Percentiles rank a stretch among this genome's conserved stretches.
Evolutionary conservation across 2,329 filamentous ascomycete species (phyloP).

Genomic region (Dactylellina sp.): DNA sequence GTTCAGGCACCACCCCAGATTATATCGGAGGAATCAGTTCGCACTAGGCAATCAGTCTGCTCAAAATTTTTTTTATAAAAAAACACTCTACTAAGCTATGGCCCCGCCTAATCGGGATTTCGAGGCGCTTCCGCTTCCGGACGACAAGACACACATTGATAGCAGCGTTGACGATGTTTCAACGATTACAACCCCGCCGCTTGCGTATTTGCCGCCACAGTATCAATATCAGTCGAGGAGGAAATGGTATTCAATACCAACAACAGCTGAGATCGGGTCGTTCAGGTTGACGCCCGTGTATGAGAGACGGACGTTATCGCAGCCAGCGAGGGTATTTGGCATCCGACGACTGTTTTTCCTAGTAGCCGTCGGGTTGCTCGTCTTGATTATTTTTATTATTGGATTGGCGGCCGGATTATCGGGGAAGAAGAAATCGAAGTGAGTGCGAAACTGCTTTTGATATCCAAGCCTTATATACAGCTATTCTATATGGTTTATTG

Average conservation of each 20-base stretch:
- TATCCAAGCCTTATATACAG: too few relatives aligned
- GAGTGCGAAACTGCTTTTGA: background rate
- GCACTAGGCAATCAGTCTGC: too few relatives aligned
- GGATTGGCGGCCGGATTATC: constrained; percentile 40
- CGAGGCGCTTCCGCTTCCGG: constrained; percentile 41
- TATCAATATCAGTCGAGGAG: constrained; percentile 15
- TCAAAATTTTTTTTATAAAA: too few relatives aligned
- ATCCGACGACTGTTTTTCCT: constrained; percentile 42
- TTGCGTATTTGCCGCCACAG: constrained; percentile 25
- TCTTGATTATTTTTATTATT: constrained; percentile 47
- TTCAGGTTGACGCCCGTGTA: constrained; percentile 45
- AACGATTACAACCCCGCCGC: constrained; percentile 23
- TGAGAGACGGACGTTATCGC: constrained; percentile 43
- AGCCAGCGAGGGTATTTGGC: constrained; percentile 46
- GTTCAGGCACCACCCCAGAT: background rate
- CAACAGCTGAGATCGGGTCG: constrained; percentile 26
- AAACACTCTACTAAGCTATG: constrained; percentile 16
- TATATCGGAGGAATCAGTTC: background rate
- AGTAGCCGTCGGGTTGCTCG: constrained; percentile 19
- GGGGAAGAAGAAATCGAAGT: constrained; percentile 39
- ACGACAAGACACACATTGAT: constrained; percentile 29
- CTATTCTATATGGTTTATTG: too few relatives aligned
- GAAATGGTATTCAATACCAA: constrained; percentile 32
- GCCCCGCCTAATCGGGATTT: constrained; percentile 29
- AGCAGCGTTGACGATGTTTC: constrained; percentile 23